Evolutionary conservation across 805 yeast genomes (phyloP).

Genomic region (Barnettozyma sp.): DNA sequence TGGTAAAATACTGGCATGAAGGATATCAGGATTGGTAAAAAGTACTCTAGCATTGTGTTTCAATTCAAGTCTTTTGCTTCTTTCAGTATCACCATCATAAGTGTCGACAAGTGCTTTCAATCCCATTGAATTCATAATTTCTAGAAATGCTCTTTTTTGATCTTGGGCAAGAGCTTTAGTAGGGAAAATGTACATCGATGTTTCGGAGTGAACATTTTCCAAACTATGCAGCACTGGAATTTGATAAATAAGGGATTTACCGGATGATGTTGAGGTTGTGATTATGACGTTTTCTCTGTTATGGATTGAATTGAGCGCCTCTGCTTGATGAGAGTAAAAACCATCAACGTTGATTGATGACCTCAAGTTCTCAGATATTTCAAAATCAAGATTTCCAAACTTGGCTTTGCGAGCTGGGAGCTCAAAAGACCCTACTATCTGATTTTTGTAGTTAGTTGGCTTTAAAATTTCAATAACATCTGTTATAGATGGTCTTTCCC

Average conservation of each 20-base stretch:
- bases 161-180: slow-evolving; percentile 98
- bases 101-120: slow-evolving; percentile 57
- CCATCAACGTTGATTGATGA: slow-evolving; percentile 43
- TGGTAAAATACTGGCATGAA: slow-evolving; percentile 82
- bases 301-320: slow-evolving; percentile 58
- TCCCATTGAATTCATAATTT: slow-evolving; percentile 45
- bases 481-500: slow-evolving; percentile 37
- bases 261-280: slow-evolving; percentile 94
- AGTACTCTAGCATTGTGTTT: slow-evolving; percentile 66
- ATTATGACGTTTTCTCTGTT: slow-evolving; percentile 66
- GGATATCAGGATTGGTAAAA: slow-evolving; percentile 92
- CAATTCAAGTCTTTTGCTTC: slow-evolving; percentile 43
- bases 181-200: slow-evolving; percentile 88
- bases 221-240: slow-evolving; percentile 59
- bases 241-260: slow-evolving; percentile 90
- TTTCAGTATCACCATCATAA: slow-evolving; percentile 90
- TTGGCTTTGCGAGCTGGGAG: slow-evolving; percentile 41
- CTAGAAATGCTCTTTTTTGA: slow-evolving; percentile 75
- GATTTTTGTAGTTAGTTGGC: slow-evolving; percentile 51
- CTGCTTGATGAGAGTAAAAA: slow-evolving; percentile 77
- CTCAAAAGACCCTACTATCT: slow-evolving; percentile 48
- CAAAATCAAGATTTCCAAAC: slow-evolving; percentile 36
- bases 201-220: slow-evolving; percentile 36
- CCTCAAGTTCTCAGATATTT: slow-evolving; percentile 44
- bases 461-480: slow-evolving; percentile 45